Conservation (phyloP, 2,329 filamentous ascomycete species). For the Alternaria burnsii region DNA sequence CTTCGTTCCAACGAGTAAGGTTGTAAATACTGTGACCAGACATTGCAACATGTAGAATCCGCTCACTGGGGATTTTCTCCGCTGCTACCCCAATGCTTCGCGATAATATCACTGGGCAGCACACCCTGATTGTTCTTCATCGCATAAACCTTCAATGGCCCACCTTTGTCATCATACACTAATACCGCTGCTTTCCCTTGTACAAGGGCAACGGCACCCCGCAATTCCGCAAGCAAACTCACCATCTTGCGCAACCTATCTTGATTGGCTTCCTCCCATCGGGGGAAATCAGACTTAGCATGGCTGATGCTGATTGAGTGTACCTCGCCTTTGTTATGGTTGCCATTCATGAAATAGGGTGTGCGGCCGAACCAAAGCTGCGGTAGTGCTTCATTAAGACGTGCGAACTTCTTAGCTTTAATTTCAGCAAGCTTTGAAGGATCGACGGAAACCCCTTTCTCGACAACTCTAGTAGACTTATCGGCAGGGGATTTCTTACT, state of each 20-base stretch:
- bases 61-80: not conserved
- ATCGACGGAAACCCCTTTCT: conserved; percentile 9
- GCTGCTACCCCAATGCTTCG: conserved; percentile 11
- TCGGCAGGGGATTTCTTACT: not conserved
- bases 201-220: conserved; percentile 1
- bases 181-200: conserved; percentile 18
- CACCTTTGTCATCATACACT: conserved; percentile 21
- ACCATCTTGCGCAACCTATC: conserved; percentile 27
- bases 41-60: not conserved
- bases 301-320: conserved; percentile 13
- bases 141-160: conserved; percentile 15
- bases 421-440: conserved; percentile 26
- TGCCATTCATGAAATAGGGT: conserved; percentile 27
- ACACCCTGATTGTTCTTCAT: conserved; percentile 13
- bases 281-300: conserved; percentile 10
- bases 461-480: conserved; percentile 1
- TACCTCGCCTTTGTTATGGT: conserved; percentile 22
- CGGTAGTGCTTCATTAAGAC: conserved; percentile 15
- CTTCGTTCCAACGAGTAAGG: not conserved
- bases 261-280: conserved; percentile 29
- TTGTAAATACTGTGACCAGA: not conserved
- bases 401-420: conserved; percentile 19
- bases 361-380: conserved; percentile 37
- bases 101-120: conserved; percentile 22
- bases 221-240: conserved; percentile 23